phyloP scores from a whole-genome alignment of 2,329 filamentous ascomycete genomes.

The Sclerotinia borealis region DNA sequence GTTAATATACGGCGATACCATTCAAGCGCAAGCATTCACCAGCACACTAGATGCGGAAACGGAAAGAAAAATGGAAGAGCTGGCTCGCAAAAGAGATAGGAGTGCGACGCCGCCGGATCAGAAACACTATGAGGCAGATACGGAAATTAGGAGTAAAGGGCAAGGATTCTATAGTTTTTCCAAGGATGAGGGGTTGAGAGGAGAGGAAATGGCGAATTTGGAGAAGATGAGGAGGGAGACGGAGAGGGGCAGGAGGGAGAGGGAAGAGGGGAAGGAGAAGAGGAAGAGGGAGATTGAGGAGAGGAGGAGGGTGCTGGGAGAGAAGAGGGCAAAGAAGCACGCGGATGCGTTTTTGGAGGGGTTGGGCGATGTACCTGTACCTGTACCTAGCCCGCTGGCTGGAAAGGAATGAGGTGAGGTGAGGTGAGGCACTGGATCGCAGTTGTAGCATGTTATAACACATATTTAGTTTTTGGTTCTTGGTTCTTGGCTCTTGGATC shows the following conservation, averaged over 20 bases:
- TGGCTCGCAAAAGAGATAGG: constrained; percentile 73
- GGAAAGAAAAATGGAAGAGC: constrained; percentile 64
- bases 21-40: constrained; percentile 74
- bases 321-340: constrained; percentile 56
- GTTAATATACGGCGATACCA: constrained; percentile 77
- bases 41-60: constrained; percentile 52
- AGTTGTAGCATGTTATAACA: not conserved
- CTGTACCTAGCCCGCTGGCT: not conserved
- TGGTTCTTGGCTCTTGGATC: no score
- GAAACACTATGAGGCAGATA: constrained; percentile 77
- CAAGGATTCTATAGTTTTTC: constrained; percentile 91
- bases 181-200: constrained; percentile 59
- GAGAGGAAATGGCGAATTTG: constrained; percentile 65
- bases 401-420: not conserved
- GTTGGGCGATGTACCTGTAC: constrained; percentile 35
- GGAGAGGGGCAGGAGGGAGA: constrained; percentile 44
- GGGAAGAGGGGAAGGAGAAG: constrained; percentile 51
- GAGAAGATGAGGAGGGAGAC: constrained; percentile 65
- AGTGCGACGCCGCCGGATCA: constrained; percentile 73
- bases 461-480: no score
- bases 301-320: constrained; percentile 38
- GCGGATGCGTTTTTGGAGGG: constrained; percentile 68
- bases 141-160: constrained; percentile 80
- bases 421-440: no score
- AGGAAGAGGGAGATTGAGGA: constrained; percentile 59